These are phyloP conservation scores for Didymella glomerata DNA, from an alignment of 2,329 filamentous ascomycete genomes.

Conservation along the genomic window DNA sequence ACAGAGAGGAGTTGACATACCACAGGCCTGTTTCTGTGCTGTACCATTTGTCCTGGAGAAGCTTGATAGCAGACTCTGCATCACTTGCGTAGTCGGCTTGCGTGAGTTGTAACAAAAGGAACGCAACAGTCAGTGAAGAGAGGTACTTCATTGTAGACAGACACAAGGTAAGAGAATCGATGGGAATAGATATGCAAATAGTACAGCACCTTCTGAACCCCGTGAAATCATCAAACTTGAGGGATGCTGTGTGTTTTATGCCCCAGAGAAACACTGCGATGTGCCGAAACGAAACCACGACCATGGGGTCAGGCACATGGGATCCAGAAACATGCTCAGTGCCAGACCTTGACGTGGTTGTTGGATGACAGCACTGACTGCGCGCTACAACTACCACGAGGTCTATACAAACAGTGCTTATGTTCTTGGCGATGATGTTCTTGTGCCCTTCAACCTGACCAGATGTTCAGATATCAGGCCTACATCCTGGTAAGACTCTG, in stretches of 20 bases:
- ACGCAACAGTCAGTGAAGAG: conserved; percentile 18
- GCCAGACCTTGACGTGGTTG: conserved; percentile 29
- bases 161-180: neutral
- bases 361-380: conserved; percentile 21
- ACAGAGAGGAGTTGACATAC: conserved; percentile 25
- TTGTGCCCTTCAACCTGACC: conserved; percentile 12
- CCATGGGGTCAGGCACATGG: conserved; percentile 16
- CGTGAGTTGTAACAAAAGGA: conserved; percentile 2
- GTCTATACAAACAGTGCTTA: conserved; percentile 31
- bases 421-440: conserved; percentile 23
- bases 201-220: neutral
- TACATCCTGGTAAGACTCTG: conserved; percentile 24
- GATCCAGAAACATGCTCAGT: conserved; percentile 26
- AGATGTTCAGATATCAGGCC: conserved; percentile 7
- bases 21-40: conserved; percentile 45
- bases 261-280: conserved; percentile 22
- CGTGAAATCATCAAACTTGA: conserved; percentile 7
- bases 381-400: conserved; percentile 22
- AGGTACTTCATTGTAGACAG: conserved; percentile 27
- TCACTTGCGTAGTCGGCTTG: conserved; percentile 40
- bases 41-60: conserved; percentile 46
- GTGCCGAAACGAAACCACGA: conserved; percentile 26
- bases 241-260: conserved; percentile 32
- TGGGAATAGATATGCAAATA: neutral
- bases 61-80: conserved; percentile 39